These are phyloP conservation scores for Novakomyces olei DNA, from an alignment of 805 yeast genomes.

Conservation along the genomic window DNA sequence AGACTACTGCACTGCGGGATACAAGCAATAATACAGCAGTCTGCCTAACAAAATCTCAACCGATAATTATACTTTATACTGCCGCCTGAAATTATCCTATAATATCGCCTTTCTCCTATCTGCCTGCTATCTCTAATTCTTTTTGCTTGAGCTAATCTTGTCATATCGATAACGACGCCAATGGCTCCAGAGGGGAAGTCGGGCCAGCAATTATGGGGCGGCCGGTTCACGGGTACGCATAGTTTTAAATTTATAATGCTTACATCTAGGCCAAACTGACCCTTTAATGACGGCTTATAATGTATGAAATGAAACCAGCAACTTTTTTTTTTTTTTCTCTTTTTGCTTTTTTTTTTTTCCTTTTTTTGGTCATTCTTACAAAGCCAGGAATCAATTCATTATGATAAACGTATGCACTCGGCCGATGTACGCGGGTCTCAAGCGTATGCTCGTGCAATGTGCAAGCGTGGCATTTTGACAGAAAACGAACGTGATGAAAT, in stretches of 20 bases:
- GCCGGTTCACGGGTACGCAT: constrained; percentile 68
- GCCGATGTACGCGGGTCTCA: constrained; percentile 89
- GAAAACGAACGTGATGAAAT: constrained; percentile 54
- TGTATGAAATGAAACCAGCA: too few species aligned
- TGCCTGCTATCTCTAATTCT: too few species aligned
- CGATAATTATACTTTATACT: too few species aligned
- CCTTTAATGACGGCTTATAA: constrained; percentile 95
- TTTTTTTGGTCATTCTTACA: too few species aligned
- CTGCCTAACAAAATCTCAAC: too few species aligned
- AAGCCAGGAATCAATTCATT: constrained; percentile 93
- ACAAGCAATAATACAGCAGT: too few species aligned
- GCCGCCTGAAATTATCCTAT: too few species aligned
- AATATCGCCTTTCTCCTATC: too few species aligned
- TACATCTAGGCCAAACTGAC: constrained; percentile 40
- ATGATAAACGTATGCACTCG: constrained; percentile 81
- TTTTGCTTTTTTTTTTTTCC: too few species aligned
- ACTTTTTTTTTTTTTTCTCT: too few species aligned
- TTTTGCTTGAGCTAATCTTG: not conserved
- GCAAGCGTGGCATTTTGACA: constrained; percentile 54
- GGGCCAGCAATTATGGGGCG: constrained; percentile 85
- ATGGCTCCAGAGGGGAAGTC: constrained; percentile 10
- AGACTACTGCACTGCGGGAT: too few species aligned
- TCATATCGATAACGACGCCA: not conserved
- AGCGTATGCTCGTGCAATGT: constrained; percentile 73
- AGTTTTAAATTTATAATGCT: constrained; percentile 1